These are phyloP conservation scores for Cyberlindnera americana DNA, from an alignment of 805 yeast species.

Conservation along the genomic window DNA sequence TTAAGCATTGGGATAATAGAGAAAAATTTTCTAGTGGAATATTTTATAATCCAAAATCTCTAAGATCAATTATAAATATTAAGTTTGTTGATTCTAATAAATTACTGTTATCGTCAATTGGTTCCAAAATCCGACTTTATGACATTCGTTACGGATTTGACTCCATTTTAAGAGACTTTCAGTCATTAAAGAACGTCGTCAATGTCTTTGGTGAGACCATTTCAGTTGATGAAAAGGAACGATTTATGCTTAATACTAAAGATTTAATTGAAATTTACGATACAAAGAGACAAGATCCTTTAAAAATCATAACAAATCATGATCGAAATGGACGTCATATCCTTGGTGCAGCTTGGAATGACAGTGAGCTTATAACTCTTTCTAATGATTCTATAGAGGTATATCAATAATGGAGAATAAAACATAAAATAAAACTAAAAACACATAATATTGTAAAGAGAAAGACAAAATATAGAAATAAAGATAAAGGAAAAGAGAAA, in stretches of 20 bases:
- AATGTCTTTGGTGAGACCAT: slow-evolving; percentile 15
- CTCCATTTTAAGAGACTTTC: slow-evolving; percentile 1
- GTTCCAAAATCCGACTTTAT: slow-evolving; percentile 10
- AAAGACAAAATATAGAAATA: neutral
- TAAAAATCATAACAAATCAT: slow-evolving; percentile 9
- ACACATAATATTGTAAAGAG: neutral
- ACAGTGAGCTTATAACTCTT: neutral
- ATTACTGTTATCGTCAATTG: slow-evolving; percentile 13
- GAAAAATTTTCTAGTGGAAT: neutral
- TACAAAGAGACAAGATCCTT: slow-evolving; percentile 1
- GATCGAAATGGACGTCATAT: slow-evolving; percentile 11
- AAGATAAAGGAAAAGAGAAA: neutral
- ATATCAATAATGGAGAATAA: slow-evolving; percentile 1
- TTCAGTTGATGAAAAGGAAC: neutral
- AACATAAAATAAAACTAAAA: slow-evolving; percentile 1
- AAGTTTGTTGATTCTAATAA: slow-evolving; percentile 2
- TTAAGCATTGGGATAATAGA: slow-evolving; percentile 21
- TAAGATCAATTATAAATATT: slow-evolving; percentile 13
- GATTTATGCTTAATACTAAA: slow-evolving; percentile 8
- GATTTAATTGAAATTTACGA: slow-evolving; percentile 14
- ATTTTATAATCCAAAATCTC: neutral
- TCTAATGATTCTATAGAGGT: slow-evolving; percentile 4
- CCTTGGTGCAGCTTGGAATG: slow-evolving; percentile 7
- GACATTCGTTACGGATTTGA: slow-evolving; percentile 12
- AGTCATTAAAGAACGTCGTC: slow-evolving; percentile 11